Percentiles rank a stretch among this genome's conserved stretches.
phyloP scores from a whole-genome alignment of 805 yeast species.

The Wickerhamiella lipophila region DNA sequence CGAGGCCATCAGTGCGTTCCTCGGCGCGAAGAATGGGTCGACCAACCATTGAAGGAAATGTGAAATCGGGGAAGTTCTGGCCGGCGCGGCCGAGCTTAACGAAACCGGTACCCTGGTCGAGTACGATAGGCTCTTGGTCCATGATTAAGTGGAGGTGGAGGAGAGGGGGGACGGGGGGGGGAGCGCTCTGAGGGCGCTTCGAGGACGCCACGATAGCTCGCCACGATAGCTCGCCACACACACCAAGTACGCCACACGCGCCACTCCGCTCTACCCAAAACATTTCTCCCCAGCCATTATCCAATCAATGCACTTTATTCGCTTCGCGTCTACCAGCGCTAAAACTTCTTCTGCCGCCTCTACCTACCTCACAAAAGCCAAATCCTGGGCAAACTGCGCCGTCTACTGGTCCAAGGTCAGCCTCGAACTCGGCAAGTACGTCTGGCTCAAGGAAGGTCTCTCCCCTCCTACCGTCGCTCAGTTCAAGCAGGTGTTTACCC shows the following conservation, averaged over 20 bases:
- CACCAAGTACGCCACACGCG: no score
- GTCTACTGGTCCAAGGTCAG: constrained; percentile 67
- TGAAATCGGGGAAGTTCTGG: constrained; percentile 90
- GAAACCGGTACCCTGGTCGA: constrained; percentile 98
- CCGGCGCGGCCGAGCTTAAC: constrained; percentile 96
- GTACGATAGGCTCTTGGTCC: constrained; percentile 37
- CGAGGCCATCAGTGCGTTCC: constrained; percentile 65
- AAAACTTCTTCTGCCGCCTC: constrained; percentile 22
- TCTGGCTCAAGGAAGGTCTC: constrained; percentile 82
- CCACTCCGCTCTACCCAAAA: background rate
- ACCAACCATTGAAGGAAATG: constrained; percentile 95
- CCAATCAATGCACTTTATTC: constrained; percentile 12
- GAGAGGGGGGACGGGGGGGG: background rate
- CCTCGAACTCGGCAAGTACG: constrained; percentile 55
- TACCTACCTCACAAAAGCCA: constrained; percentile 30
- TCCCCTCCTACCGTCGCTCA: constrained; percentile 78
- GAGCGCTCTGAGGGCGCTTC: no score
- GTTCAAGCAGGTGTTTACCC: constrained; percentile 60
- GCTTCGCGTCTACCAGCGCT: constrained; percentile 22
- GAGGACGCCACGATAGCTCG: no score
- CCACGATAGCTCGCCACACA: no score
- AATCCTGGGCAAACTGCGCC: constrained; percentile 38
- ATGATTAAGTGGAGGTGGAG: background rate
- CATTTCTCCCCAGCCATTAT: background rate
- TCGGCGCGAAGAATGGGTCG: constrained; percentile 95